Evolutionary conservation across 1,284 basidiomycete genomes (phyloP).

Genomic region (Pseudozyma sp.): DNA sequence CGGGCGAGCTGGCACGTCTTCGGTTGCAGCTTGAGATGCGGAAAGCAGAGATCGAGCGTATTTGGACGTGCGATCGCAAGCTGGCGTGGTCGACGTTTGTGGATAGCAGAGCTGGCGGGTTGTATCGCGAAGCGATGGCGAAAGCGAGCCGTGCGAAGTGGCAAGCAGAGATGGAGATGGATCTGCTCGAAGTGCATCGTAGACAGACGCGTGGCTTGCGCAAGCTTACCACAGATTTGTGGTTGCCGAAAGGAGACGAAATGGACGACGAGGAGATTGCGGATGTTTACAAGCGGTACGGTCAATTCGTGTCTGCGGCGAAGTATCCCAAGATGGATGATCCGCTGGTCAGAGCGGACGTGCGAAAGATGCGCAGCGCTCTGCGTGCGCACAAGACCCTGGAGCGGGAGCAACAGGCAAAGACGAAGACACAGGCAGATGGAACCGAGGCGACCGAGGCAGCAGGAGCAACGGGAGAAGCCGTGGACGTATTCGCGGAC

Average conservation of each 20-base stretch:
- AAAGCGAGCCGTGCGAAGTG: slow-evolving; percentile 23
- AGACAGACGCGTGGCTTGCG: slow-evolving; percentile 26
- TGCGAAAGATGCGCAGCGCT: slow-evolving; percentile 32
- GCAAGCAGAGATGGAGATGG: slow-evolving; percentile 45
- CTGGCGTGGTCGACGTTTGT: slow-evolving; percentile 39
- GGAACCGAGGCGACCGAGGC: background rate
- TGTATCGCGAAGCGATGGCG: slow-evolving; percentile 24
- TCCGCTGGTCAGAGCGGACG: slow-evolving; percentile 31
- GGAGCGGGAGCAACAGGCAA: background rate
- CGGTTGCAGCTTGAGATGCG: slow-evolving; percentile 46
- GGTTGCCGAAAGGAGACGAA: slow-evolving; percentile 7
- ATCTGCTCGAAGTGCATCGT: slow-evolving; percentile 31
- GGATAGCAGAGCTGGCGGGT: slow-evolving; percentile 21
- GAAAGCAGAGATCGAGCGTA: slow-evolving; percentile 40
- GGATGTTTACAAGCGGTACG: slow-evolving; percentile 23
- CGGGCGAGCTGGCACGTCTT: slow-evolving; percentile 30
- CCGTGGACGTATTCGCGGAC: background rate
- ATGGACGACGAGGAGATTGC: slow-evolving; percentile 3
- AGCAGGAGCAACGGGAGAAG: background rate
- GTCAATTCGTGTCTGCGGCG: slow-evolving; percentile 23
- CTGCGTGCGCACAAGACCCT: slow-evolving; percentile 12
- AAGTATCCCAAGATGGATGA: slow-evolving; percentile 21
- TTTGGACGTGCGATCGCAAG: slow-evolving; percentile 48
- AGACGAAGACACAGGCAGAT: background rate
- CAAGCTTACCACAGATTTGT: slow-evolving; percentile 25